Evolutionary conservation across 2,329 filamentous ascomycete species (phyloP).

Genomic region (Aspergillus floridensis): DNA sequence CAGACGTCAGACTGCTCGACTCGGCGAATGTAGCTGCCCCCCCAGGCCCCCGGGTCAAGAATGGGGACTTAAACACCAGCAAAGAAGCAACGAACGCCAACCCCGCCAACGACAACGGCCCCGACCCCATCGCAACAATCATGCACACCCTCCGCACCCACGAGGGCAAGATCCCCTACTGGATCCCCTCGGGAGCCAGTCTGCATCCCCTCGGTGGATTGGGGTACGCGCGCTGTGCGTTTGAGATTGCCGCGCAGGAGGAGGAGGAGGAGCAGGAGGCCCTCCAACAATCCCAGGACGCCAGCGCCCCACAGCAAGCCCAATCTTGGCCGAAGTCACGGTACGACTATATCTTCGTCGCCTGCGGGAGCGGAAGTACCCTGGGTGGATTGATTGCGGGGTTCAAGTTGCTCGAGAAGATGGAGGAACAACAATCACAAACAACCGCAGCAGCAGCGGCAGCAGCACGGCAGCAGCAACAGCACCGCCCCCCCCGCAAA

Average conservation of each 20-base stretch:
- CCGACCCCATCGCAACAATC: not conserved
- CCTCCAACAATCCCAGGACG: too few relatives aligned
- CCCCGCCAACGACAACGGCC: too few relatives aligned
- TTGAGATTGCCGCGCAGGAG: constrained; percentile 34
- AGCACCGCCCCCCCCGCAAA: constrained; percentile 12
- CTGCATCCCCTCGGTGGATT: constrained; percentile 33
- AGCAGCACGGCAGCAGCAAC: too few relatives aligned
- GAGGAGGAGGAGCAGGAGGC: too few relatives aligned
- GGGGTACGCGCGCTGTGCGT: constrained; percentile 34
- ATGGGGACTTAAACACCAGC: too few relatives aligned
- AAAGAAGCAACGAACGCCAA: too few relatives aligned
- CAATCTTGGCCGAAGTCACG: too few relatives aligned
- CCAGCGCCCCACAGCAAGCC: not conserved
- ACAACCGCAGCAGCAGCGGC: too few relatives aligned
- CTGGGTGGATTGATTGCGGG: constrained; percentile 36
- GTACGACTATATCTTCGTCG: constrained; percentile 31
- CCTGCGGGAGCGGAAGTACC: constrained; percentile 38
- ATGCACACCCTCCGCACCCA: not conserved
- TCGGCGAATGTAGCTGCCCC: not conserved
- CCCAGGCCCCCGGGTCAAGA: too few relatives aligned
- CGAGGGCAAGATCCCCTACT: constrained; percentile 26
- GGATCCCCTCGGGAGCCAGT: constrained; percentile 38
- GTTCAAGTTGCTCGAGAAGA: constrained; percentile 32
- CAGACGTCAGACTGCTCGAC: constrained; percentile 50
- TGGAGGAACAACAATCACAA: not conserved